Percentiles rank a stretch among this genome's conserved stretches.
These are phyloP conservation scores for Anethum foeniculum DNA, from an alignment of 140 eudicot species.

Conservation along the genomic window DNA sequence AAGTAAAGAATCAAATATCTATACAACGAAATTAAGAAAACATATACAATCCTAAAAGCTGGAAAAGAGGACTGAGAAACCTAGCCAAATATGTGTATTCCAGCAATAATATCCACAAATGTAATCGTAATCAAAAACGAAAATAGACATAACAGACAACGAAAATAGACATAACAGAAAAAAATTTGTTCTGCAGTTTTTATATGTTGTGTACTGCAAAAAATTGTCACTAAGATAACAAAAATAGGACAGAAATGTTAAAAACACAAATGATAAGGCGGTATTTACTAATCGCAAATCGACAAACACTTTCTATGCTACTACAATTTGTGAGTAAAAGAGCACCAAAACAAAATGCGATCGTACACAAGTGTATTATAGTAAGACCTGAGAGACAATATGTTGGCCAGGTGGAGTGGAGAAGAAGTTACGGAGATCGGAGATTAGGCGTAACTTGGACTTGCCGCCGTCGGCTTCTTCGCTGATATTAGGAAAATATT, in stretches of 20 bases:
- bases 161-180: background rate
- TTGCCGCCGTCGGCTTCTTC: conserved; percentile 33
- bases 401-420: conserved; percentile 33
- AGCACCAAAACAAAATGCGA: background rate
- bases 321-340: background rate
- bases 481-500: conserved; percentile 52
- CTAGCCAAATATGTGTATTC: background rate
- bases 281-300: background rate
- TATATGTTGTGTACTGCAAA: background rate
- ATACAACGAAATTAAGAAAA: background rate
- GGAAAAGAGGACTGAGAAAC: background rate
- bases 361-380: background rate
- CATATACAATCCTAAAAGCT: background rate
- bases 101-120: background rate
- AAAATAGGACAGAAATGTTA: background rate
- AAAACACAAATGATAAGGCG: background rate
- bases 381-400: conserved; percentile 53
- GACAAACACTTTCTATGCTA: background rate
- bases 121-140: background rate
- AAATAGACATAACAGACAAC: background rate
- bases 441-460: conserved; percentile 32
- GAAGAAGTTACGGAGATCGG: conserved; percentile 53
- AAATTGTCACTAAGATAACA: background rate
- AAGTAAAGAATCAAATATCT: background rate
- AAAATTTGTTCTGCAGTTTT: background rate